Percentiles rank a stretch among this genome's conserved stretches.
Conservation (phyloP, 148 eudicot species). For the Selenicereus undatus region DNA sequence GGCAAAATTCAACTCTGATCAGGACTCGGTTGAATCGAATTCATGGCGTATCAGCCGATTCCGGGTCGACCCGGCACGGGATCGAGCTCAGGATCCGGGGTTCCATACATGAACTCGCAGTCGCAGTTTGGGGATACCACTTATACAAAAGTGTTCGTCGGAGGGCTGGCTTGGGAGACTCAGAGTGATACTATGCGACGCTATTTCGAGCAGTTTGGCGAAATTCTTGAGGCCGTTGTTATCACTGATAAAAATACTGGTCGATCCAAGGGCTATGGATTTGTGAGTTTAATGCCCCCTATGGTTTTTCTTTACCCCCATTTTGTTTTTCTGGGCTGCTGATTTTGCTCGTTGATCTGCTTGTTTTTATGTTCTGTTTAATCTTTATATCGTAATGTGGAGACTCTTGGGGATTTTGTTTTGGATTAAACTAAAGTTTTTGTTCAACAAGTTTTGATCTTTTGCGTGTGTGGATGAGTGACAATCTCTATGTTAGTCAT, state of each 20-base stretch:
- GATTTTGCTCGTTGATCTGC: neutral
- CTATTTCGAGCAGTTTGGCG: conserved; percentile 86
- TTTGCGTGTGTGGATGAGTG: neutral
- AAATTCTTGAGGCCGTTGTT: conserved; percentile 95
- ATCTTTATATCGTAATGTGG: neutral
- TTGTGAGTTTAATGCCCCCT: conserved; percentile 52
- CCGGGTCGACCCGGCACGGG: conserved; percentile 57
- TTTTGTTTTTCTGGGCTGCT: conserved; percentile 9
- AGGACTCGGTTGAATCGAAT: neutral
- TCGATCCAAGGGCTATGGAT: conserved; percentile 96
- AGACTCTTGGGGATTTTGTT: neutral
- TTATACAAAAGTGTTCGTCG: conserved; percentile 83
- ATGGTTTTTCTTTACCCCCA: too few relatives aligned
- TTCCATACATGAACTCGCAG: conserved; percentile 43
- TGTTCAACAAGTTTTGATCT: neutral
- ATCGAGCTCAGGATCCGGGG: conserved; percentile 56
- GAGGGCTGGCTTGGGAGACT: conserved; percentile 98
- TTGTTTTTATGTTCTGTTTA: neutral
- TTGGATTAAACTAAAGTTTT: neutral
- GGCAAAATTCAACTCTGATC: neutral
- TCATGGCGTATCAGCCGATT: conserved; percentile 57
- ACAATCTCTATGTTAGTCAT: neutral
- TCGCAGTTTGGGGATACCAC: conserved; percentile 83
- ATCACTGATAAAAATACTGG: conserved; percentile 92
- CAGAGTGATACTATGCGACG: conserved; percentile 72